Base-by-base conservation (phyloP, 2,329 filamentous ascomycete species). In the Clonostachys chloroleuca region DNA sequence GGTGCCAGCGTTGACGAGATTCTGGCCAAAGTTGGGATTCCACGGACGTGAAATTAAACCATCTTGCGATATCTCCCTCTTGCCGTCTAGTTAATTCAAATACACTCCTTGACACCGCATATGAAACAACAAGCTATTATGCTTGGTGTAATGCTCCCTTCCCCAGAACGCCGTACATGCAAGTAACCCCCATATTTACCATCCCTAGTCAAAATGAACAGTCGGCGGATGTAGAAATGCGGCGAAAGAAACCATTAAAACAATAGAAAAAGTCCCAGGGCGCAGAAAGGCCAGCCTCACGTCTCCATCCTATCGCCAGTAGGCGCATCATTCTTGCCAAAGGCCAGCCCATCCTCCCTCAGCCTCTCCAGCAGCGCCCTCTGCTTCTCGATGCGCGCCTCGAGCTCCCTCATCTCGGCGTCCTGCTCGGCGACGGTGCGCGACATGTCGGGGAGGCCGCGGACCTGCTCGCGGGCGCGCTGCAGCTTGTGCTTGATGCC, bases 401-500 rank as follows among this genome's bases (percentile, higher is more conserved):
- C 82, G 42, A 92, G 70, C 55, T 81, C 76, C 36, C 58, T 64
- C 17, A 92, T 86, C 72, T 92, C 88, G 13, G 74, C 75, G 55
- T 86, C 75, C 68, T 92, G 89, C 62, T 90, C 85, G 48, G 75
- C 75, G 13, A 85, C 69, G 6, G 73, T 77, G 46, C 87, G 76
- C 16, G 80, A 72, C 61, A 92, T 81, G 66, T 92, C 88, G 10
- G 86, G 86, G 55, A 94, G 65, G 30, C 73, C 70, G 59, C 77
- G 74, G 45, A 91, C 73, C 55, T 84, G 80, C 34, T 74, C 76
- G 44, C 87, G 77, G 44, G 92, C 91, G 55, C 85, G 86, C 63
- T 91, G 86, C 49, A 97, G 80, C 66, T 89, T 89, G 66, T 92
- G 84, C 66, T 89, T 92, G 57, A 96, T 75, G 35, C 80, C 78